Conservation (phyloP, 2,329 filamentous ascomycete genomes). For the Fusarium nanum region DNA sequence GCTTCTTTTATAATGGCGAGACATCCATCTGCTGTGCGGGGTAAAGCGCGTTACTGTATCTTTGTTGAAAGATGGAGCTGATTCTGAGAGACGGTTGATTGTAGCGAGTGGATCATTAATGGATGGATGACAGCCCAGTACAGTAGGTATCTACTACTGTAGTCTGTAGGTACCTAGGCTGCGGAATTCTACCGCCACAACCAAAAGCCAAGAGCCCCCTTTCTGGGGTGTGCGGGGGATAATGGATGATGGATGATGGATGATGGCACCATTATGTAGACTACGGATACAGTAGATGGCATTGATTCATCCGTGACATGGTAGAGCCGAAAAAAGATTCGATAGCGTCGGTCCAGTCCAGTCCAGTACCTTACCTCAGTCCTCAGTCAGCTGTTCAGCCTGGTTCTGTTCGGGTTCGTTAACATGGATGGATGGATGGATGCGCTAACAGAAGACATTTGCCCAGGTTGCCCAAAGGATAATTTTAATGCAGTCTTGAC, state of each 20-base stretch:
- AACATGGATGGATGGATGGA: neutral
- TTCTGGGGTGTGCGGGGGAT: constrained; percentile 38
- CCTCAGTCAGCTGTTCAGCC: neutral
- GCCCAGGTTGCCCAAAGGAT: neutral
- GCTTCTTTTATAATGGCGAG: constrained; percentile 29
- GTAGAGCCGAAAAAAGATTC: constrained; percentile 33
- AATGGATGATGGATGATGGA: neutral
- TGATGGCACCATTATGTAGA: constrained; percentile 18
- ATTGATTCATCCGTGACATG: constrained; percentile 18
- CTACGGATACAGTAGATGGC: neutral
- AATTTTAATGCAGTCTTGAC: neutral
- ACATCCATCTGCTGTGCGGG: constrained; percentile 7
- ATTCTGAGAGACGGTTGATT: neutral
- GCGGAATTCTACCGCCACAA: constrained; percentile 48
- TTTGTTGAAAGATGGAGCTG: neutral
- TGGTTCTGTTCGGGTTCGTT: neutral
- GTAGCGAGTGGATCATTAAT: neutral
- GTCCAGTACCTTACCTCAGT: neutral
- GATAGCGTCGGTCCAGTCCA: constrained; percentile 29
- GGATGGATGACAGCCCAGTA: neutral
- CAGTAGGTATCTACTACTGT: too few species aligned
- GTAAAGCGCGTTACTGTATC: neutral
- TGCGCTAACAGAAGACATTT: constrained; percentile 24
- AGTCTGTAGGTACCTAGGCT: constrained; percentile 22
- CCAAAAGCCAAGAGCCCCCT: constrained; percentile 44